phyloP scores from a whole-genome alignment of 305 asterid species.

The Fraxinus latifolia region DNA sequence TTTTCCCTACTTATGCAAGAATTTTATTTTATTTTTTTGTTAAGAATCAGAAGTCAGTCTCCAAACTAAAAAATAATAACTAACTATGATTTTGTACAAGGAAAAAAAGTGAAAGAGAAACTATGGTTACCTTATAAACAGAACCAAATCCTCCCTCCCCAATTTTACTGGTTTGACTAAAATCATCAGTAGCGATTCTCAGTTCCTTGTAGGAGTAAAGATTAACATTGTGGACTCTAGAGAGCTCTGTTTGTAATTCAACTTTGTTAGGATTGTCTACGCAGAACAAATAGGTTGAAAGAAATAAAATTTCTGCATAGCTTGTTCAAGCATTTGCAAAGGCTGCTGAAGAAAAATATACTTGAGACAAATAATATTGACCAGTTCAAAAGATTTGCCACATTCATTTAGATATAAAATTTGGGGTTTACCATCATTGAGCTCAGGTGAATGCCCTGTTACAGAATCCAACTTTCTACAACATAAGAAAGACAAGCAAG shows the following conservation, averaged over 20 bases:
- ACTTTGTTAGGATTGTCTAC: slow-evolving; percentile 25
- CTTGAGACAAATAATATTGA: background rate
- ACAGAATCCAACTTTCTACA: slow-evolving; percentile 25
- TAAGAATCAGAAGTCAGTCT: slow-evolving; percentile 14
- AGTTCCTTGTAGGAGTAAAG: slow-evolving; percentile 72
- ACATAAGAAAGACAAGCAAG: slow-evolving; percentile 47
- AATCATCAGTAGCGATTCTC: slow-evolving; percentile 64
- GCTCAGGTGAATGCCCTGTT: slow-evolving; percentile 24
- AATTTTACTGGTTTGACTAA: slow-evolving; percentile 58
- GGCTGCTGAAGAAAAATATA: background rate
- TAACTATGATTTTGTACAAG: background rate
- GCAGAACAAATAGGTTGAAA: background rate
- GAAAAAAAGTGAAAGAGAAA: background rate
- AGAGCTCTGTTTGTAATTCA: slow-evolving; percentile 54
- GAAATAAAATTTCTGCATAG: background rate
- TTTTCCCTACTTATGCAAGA: slow-evolving; percentile 53
- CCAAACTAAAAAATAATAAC: background rate
- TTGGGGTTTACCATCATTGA: slow-evolving; percentile 45
- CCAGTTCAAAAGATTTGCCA: background rate
- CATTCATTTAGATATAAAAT: background rate
- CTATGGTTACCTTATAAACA: slow-evolving; percentile 64
- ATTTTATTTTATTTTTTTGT: background rate
- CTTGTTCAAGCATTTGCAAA: background rate
- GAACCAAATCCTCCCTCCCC: slow-evolving; percentile 97
- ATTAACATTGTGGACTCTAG: slow-evolving; percentile 44